Conservation (phyloP, 2,329 filamentous ascomycete species). For the Fusarium oxysporum region DNA sequence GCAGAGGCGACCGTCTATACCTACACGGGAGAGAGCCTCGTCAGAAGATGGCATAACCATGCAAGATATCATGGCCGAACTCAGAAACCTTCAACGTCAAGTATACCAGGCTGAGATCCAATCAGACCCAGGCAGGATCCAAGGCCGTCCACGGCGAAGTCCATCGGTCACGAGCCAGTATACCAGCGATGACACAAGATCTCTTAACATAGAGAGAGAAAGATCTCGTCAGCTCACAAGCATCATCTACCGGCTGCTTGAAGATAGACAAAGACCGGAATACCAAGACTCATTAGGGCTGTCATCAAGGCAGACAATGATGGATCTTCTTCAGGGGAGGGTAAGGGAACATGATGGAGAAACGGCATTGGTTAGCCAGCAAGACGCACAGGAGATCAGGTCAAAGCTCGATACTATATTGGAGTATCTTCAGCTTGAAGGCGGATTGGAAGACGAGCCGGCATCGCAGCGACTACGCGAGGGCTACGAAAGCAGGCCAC, state of each 20-base stretch:
- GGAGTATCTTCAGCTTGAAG: neutral
- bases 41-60: neutral
- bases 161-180: neutral
- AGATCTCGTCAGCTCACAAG: slow-evolving; percentile 2
- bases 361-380: neutral
- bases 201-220: neutral
- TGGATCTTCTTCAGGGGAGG: neutral
- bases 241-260: neutral
- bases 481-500: neutral
- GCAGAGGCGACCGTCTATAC: neutral
- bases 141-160: neutral
- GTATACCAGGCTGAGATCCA: neutral
- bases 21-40: neutral
- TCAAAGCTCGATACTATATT: slow-evolving; percentile 8
- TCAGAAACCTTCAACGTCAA: neutral
- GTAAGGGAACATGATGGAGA: neutral
- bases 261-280: neutral
- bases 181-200: neutral
- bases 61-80: neutral
- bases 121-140: slow-evolving; percentile 1
- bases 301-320: neutral
- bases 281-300: neutral
- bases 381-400: neutral
- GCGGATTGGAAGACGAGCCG: neutral
- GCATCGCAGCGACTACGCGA: fast-evolving